A percentile compares a stretch with the other conserved stretches of the same genome.
phyloP scores from a whole-genome alignment of 1,284 basidiomycete species.

The Lignosus rhinocerotis region DNA sequence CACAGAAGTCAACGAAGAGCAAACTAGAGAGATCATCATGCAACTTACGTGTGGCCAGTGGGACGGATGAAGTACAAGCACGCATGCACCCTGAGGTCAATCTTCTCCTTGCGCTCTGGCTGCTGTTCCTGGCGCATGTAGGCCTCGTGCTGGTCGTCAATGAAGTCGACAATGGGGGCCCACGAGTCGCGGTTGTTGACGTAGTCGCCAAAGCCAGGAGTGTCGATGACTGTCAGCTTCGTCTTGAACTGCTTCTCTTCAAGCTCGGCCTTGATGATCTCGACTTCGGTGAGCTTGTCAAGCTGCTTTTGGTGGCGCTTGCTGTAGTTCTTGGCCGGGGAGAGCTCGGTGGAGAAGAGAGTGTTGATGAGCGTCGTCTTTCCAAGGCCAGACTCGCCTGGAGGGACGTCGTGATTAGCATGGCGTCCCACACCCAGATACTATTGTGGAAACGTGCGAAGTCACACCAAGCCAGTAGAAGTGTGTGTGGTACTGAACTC shows the following conservation, averaged over 20 bases:
- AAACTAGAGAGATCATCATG: not conserved
- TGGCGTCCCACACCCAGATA: not conserved
- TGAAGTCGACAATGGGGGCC: conserved; percentile 98
- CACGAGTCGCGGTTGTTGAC: conserved; percentile 99
- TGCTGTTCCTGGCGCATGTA: conserved; percentile 99
- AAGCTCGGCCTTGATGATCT: conserved; percentile 95
- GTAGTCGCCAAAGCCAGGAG: conserved; percentile 98
- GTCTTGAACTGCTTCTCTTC: conserved; percentile 99
- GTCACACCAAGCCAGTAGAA: too few relatives aligned
- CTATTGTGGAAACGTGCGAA: too few relatives aligned
- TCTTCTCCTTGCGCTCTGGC: conserved; percentile 90
- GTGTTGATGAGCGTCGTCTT: conserved; percentile 99
- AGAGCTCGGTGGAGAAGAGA: conserved; percentile 97
- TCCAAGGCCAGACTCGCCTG: conserved; percentile 93
- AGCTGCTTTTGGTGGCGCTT: conserved; percentile 95
- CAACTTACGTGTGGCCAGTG: conserved; percentile 89
- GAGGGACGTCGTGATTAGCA: not conserved
- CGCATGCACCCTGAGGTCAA: conserved; percentile 94
- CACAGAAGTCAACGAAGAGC: not conserved
- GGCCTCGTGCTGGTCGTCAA: conserved; percentile 99
- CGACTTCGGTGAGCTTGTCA: conserved; percentile 98
- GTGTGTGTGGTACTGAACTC: too few relatives aligned
- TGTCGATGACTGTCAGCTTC: conserved; percentile 98
- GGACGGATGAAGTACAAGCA: conserved; percentile 98
- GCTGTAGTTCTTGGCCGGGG: conserved; percentile 87